phyloP scores from a whole-genome alignment of 352 stramenopile species.

The Phytophthora chlamydospora region DNA sequence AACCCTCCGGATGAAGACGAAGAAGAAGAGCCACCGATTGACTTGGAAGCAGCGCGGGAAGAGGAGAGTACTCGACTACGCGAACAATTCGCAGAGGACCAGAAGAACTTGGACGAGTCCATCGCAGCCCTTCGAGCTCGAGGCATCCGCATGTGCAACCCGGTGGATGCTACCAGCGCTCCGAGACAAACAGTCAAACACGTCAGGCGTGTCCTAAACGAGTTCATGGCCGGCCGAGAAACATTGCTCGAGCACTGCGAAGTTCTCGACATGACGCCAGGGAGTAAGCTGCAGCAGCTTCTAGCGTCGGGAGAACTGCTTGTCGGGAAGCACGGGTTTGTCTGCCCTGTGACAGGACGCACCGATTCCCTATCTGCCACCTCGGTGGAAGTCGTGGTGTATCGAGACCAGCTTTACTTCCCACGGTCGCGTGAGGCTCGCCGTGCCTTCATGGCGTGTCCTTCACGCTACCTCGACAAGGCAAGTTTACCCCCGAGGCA shows the following conservation, averaged over 20 bases:
- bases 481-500: conserved; percentile 30
- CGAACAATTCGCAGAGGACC: conserved; percentile 52
- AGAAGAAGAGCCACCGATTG: conserved; percentile 30
- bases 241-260: conserved; percentile 57
- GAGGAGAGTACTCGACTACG: conserved; percentile 50
- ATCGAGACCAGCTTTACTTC: conserved; percentile 73
- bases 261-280: conserved; percentile 26
- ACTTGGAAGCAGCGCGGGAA: conserved; percentile 46
- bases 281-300: conserved; percentile 11
- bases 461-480: conserved; percentile 27
- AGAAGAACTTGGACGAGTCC: conserved; percentile 41
- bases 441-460: conserved; percentile 28
- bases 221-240: conserved; percentile 42
- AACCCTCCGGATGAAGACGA: conserved; percentile 17
- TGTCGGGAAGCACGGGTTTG: conserved; percentile 59
- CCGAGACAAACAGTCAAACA: conserved; percentile 47
- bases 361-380: conserved; percentile 6
- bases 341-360: conserved; percentile 45
- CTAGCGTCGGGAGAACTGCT: conserved; percentile 50
- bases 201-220: conserved; percentile 29
- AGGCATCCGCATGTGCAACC: conserved; percentile 38
- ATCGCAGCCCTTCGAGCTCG: conserved; percentile 44
- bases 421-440: conserved; percentile 29
- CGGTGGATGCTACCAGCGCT: conserved; percentile 33
- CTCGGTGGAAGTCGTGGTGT: conserved; percentile 30